Evolutionary conservation across 306 rosid species (phyloP), one percentile per base, ranked within the genome.

Genomic region (Acacia crassicarpa): DNA sequence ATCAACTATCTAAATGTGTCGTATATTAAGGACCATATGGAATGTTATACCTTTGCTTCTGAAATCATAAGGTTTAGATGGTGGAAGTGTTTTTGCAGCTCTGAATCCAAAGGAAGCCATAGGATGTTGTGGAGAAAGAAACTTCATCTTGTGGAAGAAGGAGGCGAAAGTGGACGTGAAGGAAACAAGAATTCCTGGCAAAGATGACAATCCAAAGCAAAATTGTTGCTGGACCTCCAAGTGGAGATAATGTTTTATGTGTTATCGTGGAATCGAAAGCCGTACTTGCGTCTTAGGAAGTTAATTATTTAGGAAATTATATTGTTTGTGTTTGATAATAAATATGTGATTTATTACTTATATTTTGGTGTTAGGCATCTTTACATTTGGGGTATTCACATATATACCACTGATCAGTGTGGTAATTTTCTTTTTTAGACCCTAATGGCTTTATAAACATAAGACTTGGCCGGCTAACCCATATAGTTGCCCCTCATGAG

Each of bases 131-230:
- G 88, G 86, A 33, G 84, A 45, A 7, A 78, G 88, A 58, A 87
- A 81, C 51, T 85, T 91, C 74, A 61, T 78, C 74, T 65, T 91
- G 44, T 63, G 75, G 77, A 90, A 85, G 83, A 88, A 86, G 58
- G 84, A 80, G 78, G 63, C 6, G 22, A 67, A 59, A 9, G 7
- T 23, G 33, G 67, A 61, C 79, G 23, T 25, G 54, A 5, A 59
- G 35, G 38, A n/a, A 72, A 43, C 78, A 78, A 61, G 54, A 63
- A 4, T 61, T 13, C 16, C 35, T 30, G 77, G 27, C 83, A 23
- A 66, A 80, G 45, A 17, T 32, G 44, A 25, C 1, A 14, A 20
- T 15, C 69, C 2, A 30, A 63, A 63, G 10, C 69, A 30, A 14
- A 63, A 15, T 6, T 9, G 30, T 27, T 4, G 20, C 41, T 30